These are phyloP conservation scores for Emydomyces testavorans DNA, from an alignment of 2,329 filamentous ascomycete species.

Conservation along the genomic window DNA sequence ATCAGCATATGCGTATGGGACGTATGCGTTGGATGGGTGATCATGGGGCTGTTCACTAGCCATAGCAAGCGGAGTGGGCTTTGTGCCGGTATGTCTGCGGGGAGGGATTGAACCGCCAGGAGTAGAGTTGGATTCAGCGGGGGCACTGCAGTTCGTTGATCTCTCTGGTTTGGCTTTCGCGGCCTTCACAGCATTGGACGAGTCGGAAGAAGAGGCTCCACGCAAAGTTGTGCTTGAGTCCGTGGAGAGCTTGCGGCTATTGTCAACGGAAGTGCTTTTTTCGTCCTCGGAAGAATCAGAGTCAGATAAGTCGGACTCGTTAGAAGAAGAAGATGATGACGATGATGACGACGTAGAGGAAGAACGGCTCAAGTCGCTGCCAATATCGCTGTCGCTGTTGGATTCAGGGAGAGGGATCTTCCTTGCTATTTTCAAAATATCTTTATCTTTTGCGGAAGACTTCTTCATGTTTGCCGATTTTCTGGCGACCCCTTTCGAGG, in stretches of 20 bases:
- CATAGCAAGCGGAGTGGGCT: conserved; percentile 68
- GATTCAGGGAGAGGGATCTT: conserved; percentile 31
- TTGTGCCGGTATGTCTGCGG: conserved; percentile 38
- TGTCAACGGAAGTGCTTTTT: conserved; percentile 15
- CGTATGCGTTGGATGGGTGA: conserved; percentile 69
- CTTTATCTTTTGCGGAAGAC: conserved; percentile 21
- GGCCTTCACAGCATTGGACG: conserved; percentile 16
- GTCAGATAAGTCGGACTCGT: conserved; percentile 15
- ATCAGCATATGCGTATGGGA: conserved; percentile 77
- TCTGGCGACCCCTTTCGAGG: conserved; percentile 3
- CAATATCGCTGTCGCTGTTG: conserved; percentile 21
- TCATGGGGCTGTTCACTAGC: conserved; percentile 54
- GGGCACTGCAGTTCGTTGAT: conserved; percentile 16
- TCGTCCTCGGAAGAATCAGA: conserved; percentile 19
- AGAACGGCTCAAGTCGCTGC: too few relatives aligned
- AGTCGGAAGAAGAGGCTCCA: conserved; percentile 16
- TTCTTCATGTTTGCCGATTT: conserved; percentile 18
- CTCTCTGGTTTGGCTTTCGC: conserved; percentile 18
- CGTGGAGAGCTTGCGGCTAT: conserved; percentile 20
- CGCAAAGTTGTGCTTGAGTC: conserved; percentile 25
- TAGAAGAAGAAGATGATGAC: conserved; percentile 18
- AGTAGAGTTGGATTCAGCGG: conserved; percentile 44
- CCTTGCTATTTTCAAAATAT: conserved; percentile 25
- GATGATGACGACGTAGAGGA: conserved; percentile 17
- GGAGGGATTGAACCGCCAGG: conserved; percentile 23